Evolutionary conservation across 2,329 filamentous ascomycete genomes (phyloP), one percentile per base, ranked within the genome.

Genomic region (Talaromyces piceae): DNA sequence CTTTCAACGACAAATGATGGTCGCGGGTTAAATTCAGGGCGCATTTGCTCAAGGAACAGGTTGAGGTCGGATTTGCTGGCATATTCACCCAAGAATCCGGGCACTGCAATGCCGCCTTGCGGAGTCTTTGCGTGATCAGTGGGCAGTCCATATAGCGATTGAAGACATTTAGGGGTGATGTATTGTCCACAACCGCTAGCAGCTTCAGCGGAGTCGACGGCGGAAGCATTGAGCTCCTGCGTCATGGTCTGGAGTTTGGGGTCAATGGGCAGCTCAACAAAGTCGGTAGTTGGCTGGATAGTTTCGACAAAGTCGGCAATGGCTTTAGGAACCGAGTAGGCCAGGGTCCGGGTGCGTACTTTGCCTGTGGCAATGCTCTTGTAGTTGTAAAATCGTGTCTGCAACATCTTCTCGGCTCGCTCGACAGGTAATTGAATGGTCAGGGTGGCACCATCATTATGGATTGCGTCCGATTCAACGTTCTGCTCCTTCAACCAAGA

Each of bases 201-300:
- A 13, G 20, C 9, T 13, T 23, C 20, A 20, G 3, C 22, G 1
- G 39, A 43, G 12, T 22, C 18, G 12, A 22, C 7, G 39, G 16
- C 16, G 4, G 33, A 37, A 20, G 33, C 33, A 18, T 37, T 37
- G 33, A 37, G 33, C 2, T 37, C 33, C 7, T 37, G 33, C 2
- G 33, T 20, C 2, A 37, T 7, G n/a, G 33, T 37, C 5, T 37
- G 33, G 33, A 37, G 16, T 9, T 8, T 37, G 7, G 33, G n/a
- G 33, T 37, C 8, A 25, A 22, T n/a, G 3, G 39, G 13, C n/a
- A 43, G 70, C 53, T 75, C 69, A 20, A 78, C 77, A 52, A 86
- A 86, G 30, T 78, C 73, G 4, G 79, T 85, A 0, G 82, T 86
- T 0, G 83, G 83, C 63, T 85, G 80, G 44, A 86, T 79, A 60